Evolutionary conservation across 345 rosid genomes (phyloP).

Genomic region (Citrus australasica): DNA sequence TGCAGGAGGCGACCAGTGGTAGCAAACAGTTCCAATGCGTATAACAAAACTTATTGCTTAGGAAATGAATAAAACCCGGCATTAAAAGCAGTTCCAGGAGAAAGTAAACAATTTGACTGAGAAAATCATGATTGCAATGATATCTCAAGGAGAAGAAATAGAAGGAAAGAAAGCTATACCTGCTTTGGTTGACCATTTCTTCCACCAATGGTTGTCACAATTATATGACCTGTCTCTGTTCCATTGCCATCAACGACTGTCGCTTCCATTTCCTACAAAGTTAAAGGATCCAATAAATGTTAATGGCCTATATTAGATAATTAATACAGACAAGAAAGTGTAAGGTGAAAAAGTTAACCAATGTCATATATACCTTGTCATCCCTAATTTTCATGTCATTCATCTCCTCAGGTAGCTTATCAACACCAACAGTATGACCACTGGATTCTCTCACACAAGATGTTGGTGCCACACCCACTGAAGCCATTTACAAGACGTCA

Average conservation of each 20-base stretch:
- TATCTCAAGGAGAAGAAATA: background rate
- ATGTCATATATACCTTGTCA: constrained; percentile 39
- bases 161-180: constrained; percentile 31
- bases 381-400: constrained; percentile 90
- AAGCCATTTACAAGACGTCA: constrained; percentile 51
- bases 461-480: constrained; percentile 59
- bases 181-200: constrained; percentile 95
- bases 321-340: background rate
- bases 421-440: constrained; percentile 49
- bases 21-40: background rate
- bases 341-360: background rate
- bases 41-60: background rate
- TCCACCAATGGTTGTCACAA: constrained; percentile 96
- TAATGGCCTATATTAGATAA: background rate
- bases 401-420: constrained; percentile 76
- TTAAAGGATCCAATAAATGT: background rate
- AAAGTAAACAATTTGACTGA: background rate
- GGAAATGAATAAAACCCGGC: background rate
- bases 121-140: background rate
- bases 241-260: constrained; percentile 81
- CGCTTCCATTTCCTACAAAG: constrained; percentile 89
- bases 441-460: constrained; percentile 52
- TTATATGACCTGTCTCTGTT: constrained; percentile 92
- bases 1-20: background rate
- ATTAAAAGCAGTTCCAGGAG: background rate